Base-by-base conservation (phyloP, 2,329 filamentous ascomycete species). In the Penicillium sp. region DNA sequence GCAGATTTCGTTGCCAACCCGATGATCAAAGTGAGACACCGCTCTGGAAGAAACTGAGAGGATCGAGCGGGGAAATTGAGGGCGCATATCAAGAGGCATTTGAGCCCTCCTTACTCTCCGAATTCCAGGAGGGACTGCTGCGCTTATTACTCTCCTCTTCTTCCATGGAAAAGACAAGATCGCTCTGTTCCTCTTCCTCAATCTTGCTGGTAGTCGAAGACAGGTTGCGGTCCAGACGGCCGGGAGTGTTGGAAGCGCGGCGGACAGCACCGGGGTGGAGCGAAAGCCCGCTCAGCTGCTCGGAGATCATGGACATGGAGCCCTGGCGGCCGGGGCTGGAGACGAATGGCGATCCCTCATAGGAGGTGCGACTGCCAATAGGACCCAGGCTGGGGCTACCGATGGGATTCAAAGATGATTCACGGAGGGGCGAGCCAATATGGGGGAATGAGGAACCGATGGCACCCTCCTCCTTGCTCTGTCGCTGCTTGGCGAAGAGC, bases 381-480 rank as follows among this genome's bases (percentile, higher is more conserved):
- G 77, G 74, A 12, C 76, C 73, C 12, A 80, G 57, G 25, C 72
- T 71, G n/a, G 76, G 76, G 51, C 73, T 79, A 26, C 71, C 72
- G 40, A 67, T 72, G 39, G 73, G 66, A 54, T 76, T 73, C 33
- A 80, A 64, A 5, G 74, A 76, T 2, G 80, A 81, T 60, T 84
- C 82, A 43, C 82, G 80, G 0, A 85, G 74, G 8, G 83, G 83
- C 3, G 83, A 85, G 34, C 83, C 83, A 39, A 85, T 76, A 59
- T 83, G 80, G 39, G 80, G 79, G 46, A 81, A 76, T 1, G 75
- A 75, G 13, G 73, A 74, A 45, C 61, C 70, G 62, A 62, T 66
- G 28, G 63, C 66, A 49, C 77, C 75, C 49, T 76, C 72, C 48
- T 80, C 76, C 43, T 77, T 76, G 51, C 69, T 74, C 56, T 71